Evolutionary conservation across 2,329 filamentous ascomycete species (phyloP).

Genomic region (Fusarium austroafricanum): DNA sequence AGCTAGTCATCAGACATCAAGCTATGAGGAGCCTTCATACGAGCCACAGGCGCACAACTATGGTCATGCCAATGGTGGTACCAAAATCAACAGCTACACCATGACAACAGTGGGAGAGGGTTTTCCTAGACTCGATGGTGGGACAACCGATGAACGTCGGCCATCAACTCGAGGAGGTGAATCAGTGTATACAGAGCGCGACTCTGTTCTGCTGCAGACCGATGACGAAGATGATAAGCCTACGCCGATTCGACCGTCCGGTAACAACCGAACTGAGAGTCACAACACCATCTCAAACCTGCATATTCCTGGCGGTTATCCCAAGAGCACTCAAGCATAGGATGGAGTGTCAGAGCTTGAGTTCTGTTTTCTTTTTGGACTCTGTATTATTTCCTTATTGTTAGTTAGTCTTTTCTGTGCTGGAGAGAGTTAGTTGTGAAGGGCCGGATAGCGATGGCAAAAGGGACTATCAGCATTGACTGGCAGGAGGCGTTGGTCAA

Average conservation of each 20-base stretch:
- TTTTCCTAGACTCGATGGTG: slow-evolving; percentile 41
- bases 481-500: slow-evolving; percentile 40
- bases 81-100: slow-evolving; percentile 31
- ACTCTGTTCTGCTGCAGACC: slow-evolving; percentile 36
- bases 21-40: slow-evolving; percentile 23
- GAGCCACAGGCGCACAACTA: slow-evolving; percentile 13
- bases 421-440: slow-evolving; percentile 12
- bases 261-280: slow-evolving; percentile 54
- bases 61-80: slow-evolving; percentile 20
- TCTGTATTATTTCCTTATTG: slow-evolving; percentile 18
- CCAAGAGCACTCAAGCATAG: slow-evolving; percentile 61
- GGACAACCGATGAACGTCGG: slow-evolving; percentile 9
- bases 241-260: slow-evolving; percentile 42
- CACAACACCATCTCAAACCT: slow-evolving; percentile 71
- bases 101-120: slow-evolving; percentile 38
- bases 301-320: slow-evolving; percentile 77
- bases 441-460: slow-evolving; percentile 7
- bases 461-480: not conserved
- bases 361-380: slow-evolving; percentile 23
- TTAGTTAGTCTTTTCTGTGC: slow-evolving; percentile 16
- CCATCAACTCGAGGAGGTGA: slow-evolving; percentile 20
- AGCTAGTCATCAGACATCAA: slow-evolving; percentile 7
- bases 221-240: slow-evolving; percentile 42
- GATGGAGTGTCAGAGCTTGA: slow-evolving; percentile 49
- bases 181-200: slow-evolving; percentile 38